Conservation (phyloP, 2,329 filamentous ascomycete genomes). For the Penicillium psychrosexuale region DNA sequence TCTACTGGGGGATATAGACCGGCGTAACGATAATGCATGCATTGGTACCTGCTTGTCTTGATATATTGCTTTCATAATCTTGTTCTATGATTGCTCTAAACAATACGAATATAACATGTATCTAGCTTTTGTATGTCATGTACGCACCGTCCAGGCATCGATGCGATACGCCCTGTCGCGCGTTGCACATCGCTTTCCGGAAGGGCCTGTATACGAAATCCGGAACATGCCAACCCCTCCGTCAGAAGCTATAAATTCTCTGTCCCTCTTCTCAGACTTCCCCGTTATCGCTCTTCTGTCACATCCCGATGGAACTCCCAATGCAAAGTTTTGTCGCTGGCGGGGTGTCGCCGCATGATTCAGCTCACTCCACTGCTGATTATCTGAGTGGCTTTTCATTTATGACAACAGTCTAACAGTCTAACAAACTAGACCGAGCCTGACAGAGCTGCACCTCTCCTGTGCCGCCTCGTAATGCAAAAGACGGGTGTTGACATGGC, state of each 20-base stretch:
- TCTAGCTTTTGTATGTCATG: too few species aligned
- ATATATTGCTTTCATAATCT: not conserved
- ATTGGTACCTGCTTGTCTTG: not conserved
- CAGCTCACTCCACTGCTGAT: not conserved
- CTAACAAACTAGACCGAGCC: not conserved
- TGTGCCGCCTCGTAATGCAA: not conserved
- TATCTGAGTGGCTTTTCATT: too few species aligned
- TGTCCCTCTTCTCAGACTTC: not conserved
- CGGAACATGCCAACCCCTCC: not conserved
- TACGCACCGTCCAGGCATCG: too few species aligned
- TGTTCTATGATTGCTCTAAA: not conserved
- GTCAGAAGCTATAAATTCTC: not conserved
- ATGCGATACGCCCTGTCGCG: not conserved
- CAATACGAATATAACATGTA: not conserved
- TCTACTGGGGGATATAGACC: not conserved
- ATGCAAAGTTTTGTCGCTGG: not conserved
- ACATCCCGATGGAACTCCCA: not conserved
- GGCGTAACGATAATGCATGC: conserved; percentile 1
- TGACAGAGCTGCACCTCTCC: not conserved
- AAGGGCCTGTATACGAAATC: not conserved
- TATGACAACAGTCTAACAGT: too few species aligned
- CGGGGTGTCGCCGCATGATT: not conserved
- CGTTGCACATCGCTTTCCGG: not conserved
- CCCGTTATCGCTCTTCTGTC: too few species aligned
- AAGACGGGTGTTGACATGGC: not conserved